Base-by-base conservation (phyloP, 2,329 filamentous ascomycete genomes). In the Ophiocordyceps camponoti-saundersi region DNA sequence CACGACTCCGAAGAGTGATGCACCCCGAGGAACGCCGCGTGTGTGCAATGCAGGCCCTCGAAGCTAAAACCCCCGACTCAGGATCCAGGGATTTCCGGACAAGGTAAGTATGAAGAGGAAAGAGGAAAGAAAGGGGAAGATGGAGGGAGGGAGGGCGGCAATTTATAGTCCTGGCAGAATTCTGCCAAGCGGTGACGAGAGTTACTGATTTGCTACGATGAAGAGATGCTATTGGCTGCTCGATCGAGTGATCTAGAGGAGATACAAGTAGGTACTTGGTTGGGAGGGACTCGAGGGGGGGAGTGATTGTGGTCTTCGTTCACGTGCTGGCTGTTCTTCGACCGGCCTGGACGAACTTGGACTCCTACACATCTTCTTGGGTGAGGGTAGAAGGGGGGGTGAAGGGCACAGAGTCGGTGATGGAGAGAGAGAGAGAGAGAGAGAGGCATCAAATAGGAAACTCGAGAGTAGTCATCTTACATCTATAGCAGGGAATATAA, bases 1-100 rank as follows among this genome's bases (percentile, higher is more conserved):
- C 61, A 70, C 65, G 66, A 65, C 64, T 65, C 66, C 68, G 64
- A 69, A 70, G 66, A 64, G 64, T 67, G 70, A 69, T 70, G 61
- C 59, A 70, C 61, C 47, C 53, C 55, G 56, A 60, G 63, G 56
- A 53, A 61, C 66, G 63, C 61, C 69, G 67, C 63, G 67, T 66
- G 56, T 66, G 69, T 72, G 68, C 68, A 69, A 71, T 72, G 69
- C 68, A 72, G 69, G 67, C 61, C 60, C 63, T 59, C 63, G 63
- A 61, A 56, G 52, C 53, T 61, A 68, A 61, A 60, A 53, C 50
- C 47, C 52, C 53, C 57, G 59, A 51, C 59, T 65, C 64, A 55
- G 71, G 68, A 71, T 57, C 68, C 56, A 58, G 60, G 53, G 48
- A 51, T 47, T 51, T 58, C 61, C 56, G 58, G 61, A 62, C 62